Evolutionary conservation across 768 basidiomycete genomes (phyloP), one percentile per base, ranked within the genome.

Genomic region (Tylopilus sp.): DNA sequence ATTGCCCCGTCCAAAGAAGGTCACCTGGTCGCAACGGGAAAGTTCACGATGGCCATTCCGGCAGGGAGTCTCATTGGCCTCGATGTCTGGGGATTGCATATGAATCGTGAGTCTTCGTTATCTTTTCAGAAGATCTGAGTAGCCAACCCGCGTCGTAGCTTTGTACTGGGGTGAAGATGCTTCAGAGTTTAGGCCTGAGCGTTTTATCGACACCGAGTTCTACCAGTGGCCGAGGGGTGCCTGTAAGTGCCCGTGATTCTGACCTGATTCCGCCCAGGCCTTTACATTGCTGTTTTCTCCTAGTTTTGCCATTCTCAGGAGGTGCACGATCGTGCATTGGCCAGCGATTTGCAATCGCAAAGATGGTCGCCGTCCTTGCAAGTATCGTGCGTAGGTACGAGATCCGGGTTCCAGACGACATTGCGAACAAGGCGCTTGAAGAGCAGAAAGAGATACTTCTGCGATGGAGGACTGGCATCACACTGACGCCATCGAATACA

Each of bases 151-250:
- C 8, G 1, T 11, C 17, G 9, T 40, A 81, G 79, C 76, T 4
- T 62, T 77, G 20, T 70, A 76, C 41, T 80, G 79, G 79, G 79
- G 79, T 8, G 59, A 69, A 13, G 77, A 80, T 47, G 67, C 50
- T 0, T 60, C 52, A 10, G 69, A 72, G 18, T 81, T 79, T 67
- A 77, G 63, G n/a, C n/a, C n/a, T n/a, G n/a, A n/a, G n/a, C n/a
- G n/a, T n/a, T n/a, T n/a, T n/a, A n/a, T n/a, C n/a, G n/a, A n/a
- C n/a, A n/a, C n/a, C n/a, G n/a, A n/a, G n/a, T n/a, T n/a, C n/a
- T n/a, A n/a, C n/a, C n/a, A n/a, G n/a, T n/a, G n/a, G n/a, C n/a
- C n/a, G n/a, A n/a, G n/a, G n/a, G n/a, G n/a, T n/a, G n/a, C n/a
- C 21, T 48, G 47, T 40, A 40, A 21, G 47, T 20, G 11, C 11